Conservation (phyloP, 2,329 filamentous ascomycete species). For the Sclerotinia nivalis region DNA sequence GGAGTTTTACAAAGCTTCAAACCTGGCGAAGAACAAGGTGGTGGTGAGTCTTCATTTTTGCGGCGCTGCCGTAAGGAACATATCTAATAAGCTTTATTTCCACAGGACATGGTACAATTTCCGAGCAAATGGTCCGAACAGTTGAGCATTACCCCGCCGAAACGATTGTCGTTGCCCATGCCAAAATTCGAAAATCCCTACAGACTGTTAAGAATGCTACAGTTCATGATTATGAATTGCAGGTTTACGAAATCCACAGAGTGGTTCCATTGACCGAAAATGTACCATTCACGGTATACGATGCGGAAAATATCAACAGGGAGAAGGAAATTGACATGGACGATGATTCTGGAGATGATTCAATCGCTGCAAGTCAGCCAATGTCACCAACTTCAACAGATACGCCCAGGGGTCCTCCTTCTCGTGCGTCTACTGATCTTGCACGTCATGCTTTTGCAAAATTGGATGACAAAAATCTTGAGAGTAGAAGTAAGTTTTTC, state of each 20-base stretch:
- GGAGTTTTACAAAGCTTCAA: slow-evolving; percentile 61
- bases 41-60: slow-evolving; percentile 33
- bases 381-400: slow-evolving; percentile 18
- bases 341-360: slow-evolving; percentile 44
- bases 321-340: slow-evolving; percentile 57
- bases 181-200: slow-evolving; percentile 70
- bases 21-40: slow-evolving; percentile 26
- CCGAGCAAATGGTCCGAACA: slow-evolving; percentile 80
- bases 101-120: slow-evolving; percentile 46
- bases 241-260: slow-evolving; percentile 65
- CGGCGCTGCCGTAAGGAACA: neutral
- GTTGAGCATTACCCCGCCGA: slow-evolving; percentile 80
- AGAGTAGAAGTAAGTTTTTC: slow-evolving; percentile 25
- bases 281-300: slow-evolving; percentile 68
- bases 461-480: slow-evolving; percentile 17
- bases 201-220: slow-evolving; percentile 74
- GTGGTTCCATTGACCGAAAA: slow-evolving; percentile 61
- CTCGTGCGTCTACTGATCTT: slow-evolving; percentile 22
- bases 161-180: slow-evolving; percentile 74
- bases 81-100: neutral
- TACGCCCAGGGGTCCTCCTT: slow-evolving; percentile 16
- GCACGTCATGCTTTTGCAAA: slow-evolving; percentile 20
- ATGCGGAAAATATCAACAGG: slow-evolving; percentile 62
- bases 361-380: slow-evolving; percentile 6
- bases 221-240: slow-evolving; percentile 74